These are phyloP conservation scores for Xylaria sp. DNA, from an alignment of 2,329 filamentous ascomycete genomes.

Conservation along the genomic window DNA sequence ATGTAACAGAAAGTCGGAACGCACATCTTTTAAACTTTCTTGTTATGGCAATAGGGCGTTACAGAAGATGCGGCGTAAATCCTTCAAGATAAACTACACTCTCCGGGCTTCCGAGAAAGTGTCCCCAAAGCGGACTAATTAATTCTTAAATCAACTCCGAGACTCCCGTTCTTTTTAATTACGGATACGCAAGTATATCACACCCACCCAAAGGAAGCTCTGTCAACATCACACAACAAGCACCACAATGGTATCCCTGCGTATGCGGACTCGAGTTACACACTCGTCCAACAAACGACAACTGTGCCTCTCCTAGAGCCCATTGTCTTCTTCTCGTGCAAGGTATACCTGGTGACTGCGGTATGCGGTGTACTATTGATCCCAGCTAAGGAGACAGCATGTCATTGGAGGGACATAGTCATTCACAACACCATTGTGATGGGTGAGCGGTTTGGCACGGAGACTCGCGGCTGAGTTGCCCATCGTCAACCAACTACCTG, in stretches of 20 bases:
- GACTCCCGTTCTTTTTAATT: constrained; percentile 1
- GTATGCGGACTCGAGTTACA: constrained; percentile 9
- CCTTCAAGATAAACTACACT: constrained; percentile 7
- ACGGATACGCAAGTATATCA: neutral
- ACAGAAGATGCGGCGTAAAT: constrained; percentile 19
- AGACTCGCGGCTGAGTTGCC: constrained; percentile 14
- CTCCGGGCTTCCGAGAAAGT: constrained; percentile 19
- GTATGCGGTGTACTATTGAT: constrained; percentile 15
- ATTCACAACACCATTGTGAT: neutral
- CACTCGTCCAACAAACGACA: neutral
- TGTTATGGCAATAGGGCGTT: constrained; percentile 1
- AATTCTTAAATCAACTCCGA: constrained; percentile 3
- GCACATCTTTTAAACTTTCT: constrained; percentile 7
- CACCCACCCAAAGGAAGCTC: neutral
- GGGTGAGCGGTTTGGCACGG: neutral
- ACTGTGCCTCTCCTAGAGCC: neutral
- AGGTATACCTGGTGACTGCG: constrained; percentile 12
- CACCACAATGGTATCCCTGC: neutral
- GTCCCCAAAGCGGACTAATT: constrained; percentile 24
- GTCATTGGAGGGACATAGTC: neutral
- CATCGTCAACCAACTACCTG: constrained; percentile 8
- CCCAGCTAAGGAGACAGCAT: constrained; percentile 3
- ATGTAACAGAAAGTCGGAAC: neutral
- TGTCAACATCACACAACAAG: neutral
- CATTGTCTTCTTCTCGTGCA: neutral